Conservation (phyloP, 2,329 filamentous ascomycete species). For the Thermothelomyces thermophilus region DNA sequence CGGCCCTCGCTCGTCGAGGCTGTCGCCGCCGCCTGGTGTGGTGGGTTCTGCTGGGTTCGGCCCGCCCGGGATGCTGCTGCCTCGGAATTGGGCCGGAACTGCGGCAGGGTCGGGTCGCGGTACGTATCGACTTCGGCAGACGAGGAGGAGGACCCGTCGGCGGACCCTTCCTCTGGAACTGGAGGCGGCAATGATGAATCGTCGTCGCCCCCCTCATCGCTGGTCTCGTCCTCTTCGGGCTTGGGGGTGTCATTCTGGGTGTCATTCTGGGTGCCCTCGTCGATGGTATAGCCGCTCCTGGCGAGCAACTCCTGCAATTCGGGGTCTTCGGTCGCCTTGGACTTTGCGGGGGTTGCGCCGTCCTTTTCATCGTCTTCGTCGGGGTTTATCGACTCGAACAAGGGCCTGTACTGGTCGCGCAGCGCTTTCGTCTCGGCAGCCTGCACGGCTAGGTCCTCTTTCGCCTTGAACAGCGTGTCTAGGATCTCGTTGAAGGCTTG, state of each 20-base stretch:
- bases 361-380: slow-evolving; percentile 22
- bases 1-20: neutral
- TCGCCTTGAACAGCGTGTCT: slow-evolving; percentile 74
- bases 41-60: neutral
- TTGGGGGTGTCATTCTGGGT: slow-evolving; percentile 18
- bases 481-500: slow-evolving; percentile 90
- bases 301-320: slow-evolving; percentile 37
- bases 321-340: slow-evolving; percentile 26
- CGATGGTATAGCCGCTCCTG: slow-evolving; percentile 40
- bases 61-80: neutral
- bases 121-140: slow-evolving; percentile 23
- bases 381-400: slow-evolving; percentile 40
- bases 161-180: slow-evolving; percentile 16
- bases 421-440: slow-evolving; percentile 56
- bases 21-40: neutral
- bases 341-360: slow-evolving; percentile 9
- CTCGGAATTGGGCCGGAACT: slow-evolving; percentile 21
- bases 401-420: slow-evolving; percentile 49
- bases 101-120: slow-evolving; percentile 42
- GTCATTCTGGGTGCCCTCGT: slow-evolving; percentile 22
- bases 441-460: slow-evolving; percentile 68
- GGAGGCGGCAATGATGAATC: neutral
- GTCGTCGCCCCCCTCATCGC: slow-evolving; percentile 13
- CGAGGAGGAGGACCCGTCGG: neutral
- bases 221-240: slow-evolving; percentile 16